Base-by-base conservation (phyloP, 1,284 basidiomycete genomes). In the Pseudozyma sp. region DNA sequence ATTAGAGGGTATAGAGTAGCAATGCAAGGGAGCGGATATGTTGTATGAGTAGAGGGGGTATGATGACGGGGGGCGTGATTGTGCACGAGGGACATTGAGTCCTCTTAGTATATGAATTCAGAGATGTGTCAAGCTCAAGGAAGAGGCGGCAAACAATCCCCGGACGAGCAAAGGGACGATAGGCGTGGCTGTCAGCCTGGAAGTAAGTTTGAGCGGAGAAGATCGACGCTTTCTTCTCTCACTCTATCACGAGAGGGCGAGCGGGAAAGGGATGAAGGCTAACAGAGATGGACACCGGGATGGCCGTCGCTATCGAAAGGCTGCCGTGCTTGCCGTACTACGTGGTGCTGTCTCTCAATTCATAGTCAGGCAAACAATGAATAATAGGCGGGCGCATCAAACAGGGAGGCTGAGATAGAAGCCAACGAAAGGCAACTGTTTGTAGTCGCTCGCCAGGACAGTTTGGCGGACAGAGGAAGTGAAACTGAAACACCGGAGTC, bases 201-300 rank as follows among this genome's bases (percentile, higher is more conserved):
- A 53, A 60, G 11, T 44, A n/a, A 21, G 44, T 50, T 7, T 57
- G 65, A 31, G 57, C 56, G 3, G 48, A 36, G 21, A 60, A 70
- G 47, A n/a, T 38, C 21, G 53, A 50, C 68, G 61, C 65, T 42
- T 4, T 52, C 34, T 44, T 16, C 8, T 44, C 43, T 14, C 9
- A 18, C 43, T 44, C 19, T 16, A 3, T 18, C 43, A 18, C 9
- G 14, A 18, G 43, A 5, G 5, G 43, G 43, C 43, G 43, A 44
- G 43, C 43, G 43, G 43, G 18, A 18, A 44, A n/a, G 12, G 43
- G 19, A n/a, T 10, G 7, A 31, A 31, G 25, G 25, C 25, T 31
- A 31, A 31, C 25, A 31, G 6, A 31, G 25, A 31, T 31, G 25
- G 25, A 31, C 25, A 3, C 25, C 25, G 25, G 25, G 25, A 31